Evolutionary conservation across 2,329 filamentous ascomycete genomes (phyloP).

Genomic region (Thelonectria discophora): DNA sequence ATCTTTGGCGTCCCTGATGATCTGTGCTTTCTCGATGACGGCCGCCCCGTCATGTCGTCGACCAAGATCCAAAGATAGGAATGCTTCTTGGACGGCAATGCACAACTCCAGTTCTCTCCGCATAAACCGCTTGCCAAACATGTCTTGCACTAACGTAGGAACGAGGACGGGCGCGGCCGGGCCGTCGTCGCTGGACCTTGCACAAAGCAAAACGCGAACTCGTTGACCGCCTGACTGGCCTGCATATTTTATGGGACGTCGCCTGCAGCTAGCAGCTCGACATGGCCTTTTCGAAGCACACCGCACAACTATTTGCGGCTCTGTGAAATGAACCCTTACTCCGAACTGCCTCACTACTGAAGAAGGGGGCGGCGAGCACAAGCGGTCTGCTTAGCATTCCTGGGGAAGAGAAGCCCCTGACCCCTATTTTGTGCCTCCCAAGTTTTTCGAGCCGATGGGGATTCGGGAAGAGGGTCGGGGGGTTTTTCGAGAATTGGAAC

Average conservation of each 20-base stretch:
- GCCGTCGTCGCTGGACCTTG: slow-evolving; percentile 22
- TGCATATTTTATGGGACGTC: slow-evolving; percentile 46
- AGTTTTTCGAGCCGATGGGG: background rate
- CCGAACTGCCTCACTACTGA: slow-evolving; percentile 38
- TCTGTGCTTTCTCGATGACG: slow-evolving; percentile 35
- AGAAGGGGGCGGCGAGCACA: slow-evolving; percentile 32
- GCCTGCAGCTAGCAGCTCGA: slow-evolving; percentile 38
- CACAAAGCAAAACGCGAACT: slow-evolving; percentile 35
- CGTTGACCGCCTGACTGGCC: slow-evolving; percentile 43
- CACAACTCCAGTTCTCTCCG: slow-evolving; percentile 17
- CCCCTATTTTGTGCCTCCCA: slow-evolving; percentile 29
- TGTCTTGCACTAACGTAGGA: slow-evolving; percentile 35
- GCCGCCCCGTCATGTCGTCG: slow-evolving; percentile 23
- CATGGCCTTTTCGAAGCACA: slow-evolving; percentile 39
- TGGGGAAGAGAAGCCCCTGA: slow-evolving; percentile 22
- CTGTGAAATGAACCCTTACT: slow-evolving; percentile 42
- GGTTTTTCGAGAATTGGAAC: slow-evolving; percentile 16
- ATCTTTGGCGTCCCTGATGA: slow-evolving; percentile 33
- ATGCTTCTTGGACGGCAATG: slow-evolving; percentile 18
- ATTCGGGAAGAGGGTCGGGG: background rate
- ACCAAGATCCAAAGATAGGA: slow-evolving; percentile 27
- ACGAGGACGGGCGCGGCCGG: slow-evolving; percentile 29
- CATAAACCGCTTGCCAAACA: slow-evolving; percentile 10
- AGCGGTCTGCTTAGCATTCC: slow-evolving; percentile 24
- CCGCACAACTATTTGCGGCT: slow-evolving; percentile 41